Base-by-base conservation (phyloP, 106 monocot species). In the Dendrobium nobile region DNA sequence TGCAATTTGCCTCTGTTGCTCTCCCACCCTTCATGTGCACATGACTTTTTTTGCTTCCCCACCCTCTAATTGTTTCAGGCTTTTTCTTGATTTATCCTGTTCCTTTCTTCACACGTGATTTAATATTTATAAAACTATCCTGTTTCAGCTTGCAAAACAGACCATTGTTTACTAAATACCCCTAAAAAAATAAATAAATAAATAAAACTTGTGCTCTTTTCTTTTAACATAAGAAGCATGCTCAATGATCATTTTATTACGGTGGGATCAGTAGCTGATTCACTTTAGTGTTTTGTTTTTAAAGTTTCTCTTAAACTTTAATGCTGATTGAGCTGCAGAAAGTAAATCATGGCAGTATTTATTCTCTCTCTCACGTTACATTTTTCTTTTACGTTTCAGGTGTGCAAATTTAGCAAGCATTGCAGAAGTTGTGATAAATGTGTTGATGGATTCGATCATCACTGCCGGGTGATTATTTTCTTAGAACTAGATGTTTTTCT, bases 381-480 rank as follows among this genome's bases (percentile, higher is more conserved):
- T 27, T 37, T 31, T 20, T 41, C 67, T 85, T 75, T 84, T 75
- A n/a, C 55, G 61, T 83, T 82, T 51, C 84, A 95, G 98, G 98
- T 99, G 28, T 88, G 89, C 10, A 93, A 91, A 81, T 95, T 89
- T 82, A 99, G 98, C 79, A 99, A 99, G 76, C 98, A 99, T 81
- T 99, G 98, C 67, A 89, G 95, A 91, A 99, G 98, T 47, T 99
- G 98, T 81, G 98, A 99, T 81, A 99, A 99, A 84, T 99, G 98
- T 88, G 93, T 95, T 42, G 98, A 99, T 88, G 95, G 95, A 72
- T 99, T 99, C 86, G 98, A 99, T 77, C 98, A 99, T 79, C 98
- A 99, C 83, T 99, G 98, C 41, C 85, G 98, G 93, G 98, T 99
- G 89, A 65, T 67, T 68, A 80, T 74, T n/a, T 79, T 75, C 1